Percentiles rank a stretch among this genome's conserved stretches.
phyloP scores from a whole-genome alignment of 768 basidiomycete genomes.

The Tulasnella sp. region DNA sequence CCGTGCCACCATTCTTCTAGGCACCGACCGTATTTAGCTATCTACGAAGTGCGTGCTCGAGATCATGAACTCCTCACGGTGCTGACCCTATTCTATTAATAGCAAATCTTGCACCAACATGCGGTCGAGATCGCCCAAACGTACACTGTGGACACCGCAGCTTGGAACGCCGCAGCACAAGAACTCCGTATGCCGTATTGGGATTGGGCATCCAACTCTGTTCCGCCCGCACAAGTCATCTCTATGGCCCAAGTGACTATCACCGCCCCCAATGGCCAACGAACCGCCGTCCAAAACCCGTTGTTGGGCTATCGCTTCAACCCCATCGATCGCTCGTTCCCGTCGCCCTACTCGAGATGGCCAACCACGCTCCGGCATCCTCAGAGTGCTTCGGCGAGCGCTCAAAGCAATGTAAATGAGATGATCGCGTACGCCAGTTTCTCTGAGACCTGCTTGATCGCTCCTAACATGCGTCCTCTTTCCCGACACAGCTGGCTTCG shows the following conservation, averaged over 20 bases:
- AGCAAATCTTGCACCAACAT: conserved; percentile 49
- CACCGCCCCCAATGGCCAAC: conserved; percentile 36
- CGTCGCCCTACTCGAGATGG: background rate
- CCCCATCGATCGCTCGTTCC: conserved; percentile 6
- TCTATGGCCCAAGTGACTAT: conserved; percentile 38
- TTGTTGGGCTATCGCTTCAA: conserved; percentile 21
- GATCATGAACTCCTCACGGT: background rate
- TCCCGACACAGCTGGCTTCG: background rate
- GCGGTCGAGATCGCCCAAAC: conserved; percentile 43
- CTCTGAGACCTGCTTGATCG: background rate
- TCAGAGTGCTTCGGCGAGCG: background rate
- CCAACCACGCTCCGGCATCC: background rate
- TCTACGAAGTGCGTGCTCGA: conserved; percentile 45
- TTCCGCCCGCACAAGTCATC: conserved; percentile 44
- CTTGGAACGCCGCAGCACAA: conserved; percentile 39
- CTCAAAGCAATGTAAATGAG: background rate
- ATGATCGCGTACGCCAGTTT: background rate
- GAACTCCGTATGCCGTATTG: conserved; percentile 46
- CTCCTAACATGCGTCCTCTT: background rate
- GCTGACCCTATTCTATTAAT: background rate
- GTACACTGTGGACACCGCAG: conserved; percentile 34
- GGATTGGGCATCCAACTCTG: conserved; percentile 47
- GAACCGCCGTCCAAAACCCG: background rate
- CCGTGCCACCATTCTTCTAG: conserved; percentile 47
- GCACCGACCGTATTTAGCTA: conserved; percentile 51